A percentile compares a stretch with the other conserved stretches of the same genome.
Conservation (phyloP, 1,139 yeast species). For the Zygosaccharomyces sapae region DNA sequence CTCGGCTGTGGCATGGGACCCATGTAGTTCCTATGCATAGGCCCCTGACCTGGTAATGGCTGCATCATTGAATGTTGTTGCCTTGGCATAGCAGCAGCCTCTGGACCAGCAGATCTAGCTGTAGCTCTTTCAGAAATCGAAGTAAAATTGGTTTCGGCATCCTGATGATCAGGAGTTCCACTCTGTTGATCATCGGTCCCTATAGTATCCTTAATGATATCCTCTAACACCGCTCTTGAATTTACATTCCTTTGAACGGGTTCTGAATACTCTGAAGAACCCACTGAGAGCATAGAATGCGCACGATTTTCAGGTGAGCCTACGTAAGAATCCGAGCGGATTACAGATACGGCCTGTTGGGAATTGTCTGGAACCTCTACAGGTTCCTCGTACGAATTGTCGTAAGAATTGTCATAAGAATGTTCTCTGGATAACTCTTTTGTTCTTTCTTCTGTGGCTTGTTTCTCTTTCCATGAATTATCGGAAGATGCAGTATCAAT, state of each 20-base stretch:
- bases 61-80: constrained; percentile 9
- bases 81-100: constrained; percentile 10
- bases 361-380: background rate
- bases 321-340: background rate
- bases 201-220: constrained; percentile 20
- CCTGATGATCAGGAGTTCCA: constrained; percentile 17
- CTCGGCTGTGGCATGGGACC: constrained; percentile 6
- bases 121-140: constrained; percentile 72
- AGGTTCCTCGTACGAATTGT: constrained; percentile 1
- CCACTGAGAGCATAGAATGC: constrained; percentile 12
- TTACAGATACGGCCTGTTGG: background rate
- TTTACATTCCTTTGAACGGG: constrained; percentile 8
- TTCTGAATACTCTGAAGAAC: constrained; percentile 15
- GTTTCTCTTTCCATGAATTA: constrained; percentile 6
- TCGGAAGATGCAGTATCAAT: constrained; percentile 13
- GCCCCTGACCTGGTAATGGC: constrained; percentile 7
- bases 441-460: constrained; percentile 1
- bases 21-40: constrained; percentile 2
- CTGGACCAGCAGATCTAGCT: constrained; percentile 4
- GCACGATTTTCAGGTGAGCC: background rate
- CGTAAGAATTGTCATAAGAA: constrained; percentile 1
- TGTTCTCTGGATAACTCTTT: constrained; percentile 4
- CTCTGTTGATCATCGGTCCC: constrained; percentile 12
- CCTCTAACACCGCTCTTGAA: constrained; percentile 18
- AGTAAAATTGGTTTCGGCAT: constrained; percentile 58